Conservation (phyloP, 129 eudicot species). For the Lonicera japonica region DNA sequence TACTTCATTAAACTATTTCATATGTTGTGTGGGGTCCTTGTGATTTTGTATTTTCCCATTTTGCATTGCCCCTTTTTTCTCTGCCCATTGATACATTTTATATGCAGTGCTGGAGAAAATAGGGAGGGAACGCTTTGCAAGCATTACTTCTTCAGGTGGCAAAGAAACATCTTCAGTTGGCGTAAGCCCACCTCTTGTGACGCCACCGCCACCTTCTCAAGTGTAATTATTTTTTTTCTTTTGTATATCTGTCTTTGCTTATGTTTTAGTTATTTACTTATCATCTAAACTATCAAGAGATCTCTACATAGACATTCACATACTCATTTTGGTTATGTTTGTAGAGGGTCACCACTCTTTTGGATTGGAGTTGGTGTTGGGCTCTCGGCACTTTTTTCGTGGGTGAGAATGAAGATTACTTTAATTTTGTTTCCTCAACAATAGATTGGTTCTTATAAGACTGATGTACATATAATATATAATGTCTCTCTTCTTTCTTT, state of each 20-base stretch:
- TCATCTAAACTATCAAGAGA: too few relatives aligned
- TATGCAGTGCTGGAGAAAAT: slow-evolving; percentile 29
- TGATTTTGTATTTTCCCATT: too few relatives aligned
- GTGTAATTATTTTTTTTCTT: slow-evolving; percentile 37
- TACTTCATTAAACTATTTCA: too few relatives aligned
- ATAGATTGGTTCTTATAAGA: background rate
- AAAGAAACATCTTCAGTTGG: slow-evolving; percentile 77
- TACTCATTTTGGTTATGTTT: slow-evolving; percentile 18
- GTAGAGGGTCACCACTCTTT: slow-evolving; percentile 84
- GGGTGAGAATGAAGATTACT: slow-evolving; percentile 41
- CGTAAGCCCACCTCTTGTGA: slow-evolving; percentile 49
- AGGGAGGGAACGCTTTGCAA: slow-evolving; percentile 54
- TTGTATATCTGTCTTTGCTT: background rate
- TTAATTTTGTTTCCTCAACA: slow-evolving; percentile 11
- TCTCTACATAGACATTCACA: slow-evolving; percentile 1
- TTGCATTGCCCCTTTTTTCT: background rate
- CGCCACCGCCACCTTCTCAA: slow-evolving; percentile 81
- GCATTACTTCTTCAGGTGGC: slow-evolving; percentile 49
- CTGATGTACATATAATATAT: background rate
- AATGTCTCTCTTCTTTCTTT: background rate
- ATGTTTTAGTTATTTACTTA: background rate
- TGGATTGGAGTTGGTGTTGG: slow-evolving; percentile 99
- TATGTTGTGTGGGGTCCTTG: too few relatives aligned
- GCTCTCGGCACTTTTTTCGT: slow-evolving; percentile 75
- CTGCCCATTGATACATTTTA: background rate